These are phyloP conservation scores for Ophiostoma sp. DNA, from an alignment of 2,329 filamentous ascomycete genomes.

Conservation along the genomic window DNA sequence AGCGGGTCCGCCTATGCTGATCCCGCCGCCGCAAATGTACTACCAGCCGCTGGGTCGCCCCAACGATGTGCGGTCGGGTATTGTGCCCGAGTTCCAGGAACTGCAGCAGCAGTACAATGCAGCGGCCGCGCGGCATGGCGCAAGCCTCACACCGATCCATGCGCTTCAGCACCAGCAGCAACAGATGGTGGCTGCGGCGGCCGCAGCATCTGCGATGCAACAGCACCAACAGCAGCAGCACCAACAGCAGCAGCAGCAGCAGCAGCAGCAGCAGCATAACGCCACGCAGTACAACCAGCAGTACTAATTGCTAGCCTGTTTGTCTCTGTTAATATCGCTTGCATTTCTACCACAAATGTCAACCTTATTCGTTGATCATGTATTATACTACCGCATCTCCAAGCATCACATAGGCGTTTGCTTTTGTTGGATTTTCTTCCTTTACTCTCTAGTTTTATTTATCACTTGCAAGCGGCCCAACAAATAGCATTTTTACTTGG, in stretches of 20 bases:
- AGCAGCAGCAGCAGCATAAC: background rate
- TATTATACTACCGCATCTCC: background rate
- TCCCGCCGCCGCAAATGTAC: conserved; percentile 69
- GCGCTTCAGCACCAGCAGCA: conserved; percentile 20
- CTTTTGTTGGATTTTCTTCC: too few relatives aligned
- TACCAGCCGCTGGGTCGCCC: conserved; percentile 71
- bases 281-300: background rate
- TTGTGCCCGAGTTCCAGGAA: conserved; percentile 57
- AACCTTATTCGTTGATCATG: background rate
- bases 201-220: background rate
- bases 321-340: background rate
- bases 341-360: background rate
- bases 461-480: too few relatives aligned
- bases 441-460: background rate
- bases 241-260: conserved; percentile 15
- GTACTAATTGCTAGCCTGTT: background rate
- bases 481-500: too few relatives aligned
- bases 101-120: conserved; percentile 15
- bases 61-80: conserved; percentile 61
- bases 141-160: conserved; percentile 14
- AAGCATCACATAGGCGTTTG: background rate
- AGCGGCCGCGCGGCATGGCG: conserved; percentile 16
- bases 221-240: conserved; percentile 19
- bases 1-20: conserved; percentile 26
- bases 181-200: conserved; percentile 9